Evolutionary conservation across 2,329 filamentous ascomycete genomes (phyloP).

Genomic region (Penicillium nordicum): DNA sequence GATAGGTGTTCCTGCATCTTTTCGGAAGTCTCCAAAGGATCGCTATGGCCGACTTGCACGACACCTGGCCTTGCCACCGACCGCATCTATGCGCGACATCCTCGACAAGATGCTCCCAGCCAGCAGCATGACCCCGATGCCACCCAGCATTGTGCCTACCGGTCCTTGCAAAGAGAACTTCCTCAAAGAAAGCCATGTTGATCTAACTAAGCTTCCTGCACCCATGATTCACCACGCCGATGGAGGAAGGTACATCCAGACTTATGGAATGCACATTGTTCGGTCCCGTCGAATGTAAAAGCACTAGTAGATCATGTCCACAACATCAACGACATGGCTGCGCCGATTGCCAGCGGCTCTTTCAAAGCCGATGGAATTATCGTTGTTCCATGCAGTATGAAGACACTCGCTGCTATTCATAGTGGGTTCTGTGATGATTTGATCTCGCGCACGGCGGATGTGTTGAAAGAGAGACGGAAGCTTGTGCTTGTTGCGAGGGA

Average conservation of each 20-base stretch:
- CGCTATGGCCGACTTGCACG: slow-evolving; percentile 24
- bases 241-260: slow-evolving; percentile 52
- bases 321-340: slow-evolving; percentile 45
- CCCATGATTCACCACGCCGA: slow-evolving; percentile 47
- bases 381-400: slow-evolving; percentile 49
- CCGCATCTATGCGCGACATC: slow-evolving; percentile 14
- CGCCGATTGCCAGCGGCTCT: slow-evolving; percentile 46
- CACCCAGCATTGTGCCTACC: slow-evolving; percentile 26
- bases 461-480: slow-evolving; percentile 44
- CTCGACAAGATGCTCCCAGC: slow-evolving; percentile 7
- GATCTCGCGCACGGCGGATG: slow-evolving; percentile 47
- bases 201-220: slow-evolving; percentile 43
- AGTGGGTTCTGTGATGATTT: slow-evolving; percentile 46
- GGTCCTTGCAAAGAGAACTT: slow-evolving; percentile 47
- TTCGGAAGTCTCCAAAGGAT: slow-evolving; percentile 28
- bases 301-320: slow-evolving; percentile 42
- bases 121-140: neutral
- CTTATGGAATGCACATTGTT: slow-evolving; percentile 50
- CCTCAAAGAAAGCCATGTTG: slow-evolving; percentile 40
- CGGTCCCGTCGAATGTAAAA: slow-evolving; percentile 38
- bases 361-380: slow-evolving; percentile 49
- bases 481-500: slow-evolving; percentile 45
- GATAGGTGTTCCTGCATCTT: slow-evolving; percentile 43
- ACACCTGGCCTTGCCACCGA: neutral
- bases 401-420: slow-evolving; percentile 46